A percentile compares a stretch with the other conserved stretches of the same genome.
Evolutionary conservation across 2,329 filamentous ascomycete genomes (phyloP).

Genomic region (Mariannaea elegans): DNA sequence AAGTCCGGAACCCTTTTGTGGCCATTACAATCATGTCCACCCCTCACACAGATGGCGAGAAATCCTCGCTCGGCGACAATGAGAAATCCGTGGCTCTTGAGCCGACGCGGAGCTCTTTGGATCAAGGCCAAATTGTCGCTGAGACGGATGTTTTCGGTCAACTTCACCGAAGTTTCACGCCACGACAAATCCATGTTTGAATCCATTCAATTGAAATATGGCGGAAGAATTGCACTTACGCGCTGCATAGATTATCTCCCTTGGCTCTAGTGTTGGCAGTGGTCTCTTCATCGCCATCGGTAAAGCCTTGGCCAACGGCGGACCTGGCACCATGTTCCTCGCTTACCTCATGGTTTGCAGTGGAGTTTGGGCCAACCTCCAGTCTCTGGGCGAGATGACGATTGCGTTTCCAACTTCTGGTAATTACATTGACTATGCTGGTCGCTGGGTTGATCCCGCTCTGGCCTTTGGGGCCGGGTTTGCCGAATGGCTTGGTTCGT

Average conservation of each 20-base stretch:
- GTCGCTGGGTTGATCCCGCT: constrained; percentile 18
- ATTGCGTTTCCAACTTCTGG: constrained; percentile 14
- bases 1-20: not conserved
- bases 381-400: constrained; percentile 14
- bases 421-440: constrained; percentile 17
- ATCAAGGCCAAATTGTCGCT: constrained; percentile 2
- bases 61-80: not conserved
- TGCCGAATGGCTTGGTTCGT: constrained; percentile 18
- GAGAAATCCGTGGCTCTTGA: not conserved
- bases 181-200: constrained; percentile 31
- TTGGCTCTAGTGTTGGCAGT: constrained; percentile 17
- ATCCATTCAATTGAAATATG: not conserved
- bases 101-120: not conserved
- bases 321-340: constrained; percentile 13
- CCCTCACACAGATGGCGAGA: not conserved
- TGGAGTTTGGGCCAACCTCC: constrained; percentile 15
- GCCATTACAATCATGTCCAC: constrained; percentile 1
- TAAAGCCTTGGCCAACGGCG: constrained; percentile 16
- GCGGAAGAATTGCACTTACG: not conserved
- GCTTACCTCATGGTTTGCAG: constrained; percentile 12
- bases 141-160: constrained; percentile 13
- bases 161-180: constrained; percentile 33
- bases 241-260: constrained; percentile 10
- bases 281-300: constrained; percentile 18
- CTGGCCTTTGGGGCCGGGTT: constrained; percentile 21